Conservation (phyloP, 1,284 basidiomycete species). For the Cutaneotrichosporon cavernicola region DNA sequence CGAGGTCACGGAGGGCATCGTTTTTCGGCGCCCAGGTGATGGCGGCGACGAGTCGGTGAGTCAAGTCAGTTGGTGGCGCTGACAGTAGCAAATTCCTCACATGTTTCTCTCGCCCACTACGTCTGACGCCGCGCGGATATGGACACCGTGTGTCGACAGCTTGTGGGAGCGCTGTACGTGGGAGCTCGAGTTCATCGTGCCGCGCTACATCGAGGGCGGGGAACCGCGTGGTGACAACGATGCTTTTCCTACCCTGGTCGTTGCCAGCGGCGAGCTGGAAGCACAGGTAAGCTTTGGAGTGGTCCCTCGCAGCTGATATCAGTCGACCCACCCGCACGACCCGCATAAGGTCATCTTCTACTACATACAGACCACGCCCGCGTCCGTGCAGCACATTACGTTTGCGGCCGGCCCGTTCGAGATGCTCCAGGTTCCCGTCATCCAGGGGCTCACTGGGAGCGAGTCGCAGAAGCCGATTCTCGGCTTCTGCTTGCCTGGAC, state of each 20-base stretch:
- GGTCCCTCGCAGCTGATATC: constrained; percentile 18
- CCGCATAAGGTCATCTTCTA: constrained; percentile 93
- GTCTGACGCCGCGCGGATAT: constrained; percentile 86
- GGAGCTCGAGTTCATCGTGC: constrained; percentile 97
- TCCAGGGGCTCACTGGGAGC: constrained; percentile 55
- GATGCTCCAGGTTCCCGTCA: constrained; percentile 64
- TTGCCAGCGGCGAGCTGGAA: constrained; percentile 89
- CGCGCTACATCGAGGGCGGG: constrained; percentile 73
- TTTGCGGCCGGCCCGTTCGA: constrained; percentile 96
- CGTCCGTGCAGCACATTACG: constrained; percentile 91
- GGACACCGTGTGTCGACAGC: constrained; percentile 95
- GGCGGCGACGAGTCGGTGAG: constrained; percentile 63
- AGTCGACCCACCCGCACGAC: constrained; percentile 91
- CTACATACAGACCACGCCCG: constrained; percentile 82
- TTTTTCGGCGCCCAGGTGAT: constrained; percentile 47
- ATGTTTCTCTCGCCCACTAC: constrained; percentile 86
- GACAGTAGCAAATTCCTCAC: constrained; percentile 77
- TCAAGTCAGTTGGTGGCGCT: constrained; percentile 22
- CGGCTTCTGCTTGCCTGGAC: constrained; percentile 86
- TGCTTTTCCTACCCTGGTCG: constrained; percentile 74
- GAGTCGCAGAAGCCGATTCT: constrained; percentile 75
- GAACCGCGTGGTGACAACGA: constrained; percentile 54
- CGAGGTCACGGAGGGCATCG: constrained; percentile 46
- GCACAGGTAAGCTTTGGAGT: constrained; percentile 67
- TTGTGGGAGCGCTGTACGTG: constrained; percentile 97